Base-by-base conservation (phyloP, 2,329 filamentous ascomycete genomes). In the Fonsecaea monophora region DNA sequence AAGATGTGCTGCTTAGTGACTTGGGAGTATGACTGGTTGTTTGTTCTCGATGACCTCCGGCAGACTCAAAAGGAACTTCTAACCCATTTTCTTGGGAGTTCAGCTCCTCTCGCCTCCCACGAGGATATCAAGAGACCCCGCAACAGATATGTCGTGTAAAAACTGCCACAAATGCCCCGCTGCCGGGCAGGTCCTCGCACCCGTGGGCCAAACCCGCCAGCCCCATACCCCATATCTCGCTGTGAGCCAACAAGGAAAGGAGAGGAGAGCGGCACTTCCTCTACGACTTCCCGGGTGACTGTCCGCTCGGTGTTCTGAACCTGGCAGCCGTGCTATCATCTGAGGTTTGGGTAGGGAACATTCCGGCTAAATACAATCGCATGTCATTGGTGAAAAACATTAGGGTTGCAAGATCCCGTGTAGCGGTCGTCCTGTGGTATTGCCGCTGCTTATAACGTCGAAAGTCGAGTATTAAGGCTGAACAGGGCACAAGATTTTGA, bases 301-400 rank as follows among this genome's bases (percentile, higher is more conserved):
- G 59, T 61, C 59, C 59, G 45, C 48, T 53, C 59, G 59, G 59
- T 21, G 9, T 61, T 61, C 45, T 61, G 34, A 38, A 53, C 45
- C 18, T 53, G 3, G 13, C 32, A 15, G 18, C 25, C 1, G 45
- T 25, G 18, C 8, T 50, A 50, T 50, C 45, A 50, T 50, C 18
- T 50, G 45, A 50, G 45, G 21, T 21, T 50, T 50, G 25, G 18
- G 18, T 50, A 25, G 9, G 45, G n/a, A 32, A 18, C 30, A 58
- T 64, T 64, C 54, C 61, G 61, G 61, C 61, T 64, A 64, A 64
- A 64, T 64, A 58, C 32, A 37, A 38, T 15, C 35, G 32, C 13
- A 21, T 2, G 15, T 32, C 8, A 38, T 45, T 55, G 53, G 35
- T 45, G 7, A n/a, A 35, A 35, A 12, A n/a, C 34, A 53, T n/a